phyloP scores from a whole-genome alignment of 345 rosid species.

The Linum trigynum region DNA sequence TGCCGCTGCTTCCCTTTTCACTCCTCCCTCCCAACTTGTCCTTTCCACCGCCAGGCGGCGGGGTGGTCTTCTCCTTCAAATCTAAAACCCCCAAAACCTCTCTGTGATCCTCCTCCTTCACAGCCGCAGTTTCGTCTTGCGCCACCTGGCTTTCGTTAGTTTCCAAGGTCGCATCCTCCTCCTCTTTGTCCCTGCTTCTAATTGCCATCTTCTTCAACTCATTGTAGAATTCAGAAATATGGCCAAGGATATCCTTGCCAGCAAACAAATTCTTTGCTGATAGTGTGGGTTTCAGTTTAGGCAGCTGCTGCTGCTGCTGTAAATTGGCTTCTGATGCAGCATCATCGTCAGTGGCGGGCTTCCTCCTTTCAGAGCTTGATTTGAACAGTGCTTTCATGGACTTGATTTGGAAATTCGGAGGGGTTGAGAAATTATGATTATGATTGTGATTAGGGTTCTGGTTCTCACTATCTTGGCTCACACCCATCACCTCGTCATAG shows the following conservation, averaged over 20 bases:
- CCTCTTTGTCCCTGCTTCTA: slow-evolving; percentile 57
- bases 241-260: slow-evolving; percentile 64
- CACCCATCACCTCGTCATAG: slow-evolving; percentile 8
- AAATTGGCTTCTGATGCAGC: slow-evolving; percentile 23
- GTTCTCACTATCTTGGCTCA: slow-evolving; percentile 47
- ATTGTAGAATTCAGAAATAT: slow-evolving; percentile 71
- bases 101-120: slow-evolving; percentile 21
- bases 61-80: slow-evolving; percentile 32
- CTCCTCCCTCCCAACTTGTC: slow-evolving; percentile 26
- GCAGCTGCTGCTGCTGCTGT: not conserved
- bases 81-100: slow-evolving; percentile 29
- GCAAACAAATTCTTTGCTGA: slow-evolving; percentile 79
- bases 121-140: slow-evolving; percentile 13
- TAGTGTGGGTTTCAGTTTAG: slow-evolving; percentile 52
- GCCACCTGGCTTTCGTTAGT: slow-evolving; percentile 25
- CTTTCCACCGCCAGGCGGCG: slow-evolving; percentile 38
- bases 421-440: slow-evolving; percentile 23
- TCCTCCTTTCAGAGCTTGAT: slow-evolving; percentile 51
- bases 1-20: slow-evolving; percentile 28
- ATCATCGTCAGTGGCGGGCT: slow-evolving; percentile 16
- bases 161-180: slow-evolving; percentile 18
- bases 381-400: slow-evolving; percentile 42
- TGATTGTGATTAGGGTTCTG: slow-evolving; percentile 40
- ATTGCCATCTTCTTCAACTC: slow-evolving; percentile 73
- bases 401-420: slow-evolving; percentile 34